Evolutionary conservation across 1,284 basidiomycete species (phyloP), one percentile per base, ranked within the genome.

Genomic region (Leccinum variabile): DNA sequence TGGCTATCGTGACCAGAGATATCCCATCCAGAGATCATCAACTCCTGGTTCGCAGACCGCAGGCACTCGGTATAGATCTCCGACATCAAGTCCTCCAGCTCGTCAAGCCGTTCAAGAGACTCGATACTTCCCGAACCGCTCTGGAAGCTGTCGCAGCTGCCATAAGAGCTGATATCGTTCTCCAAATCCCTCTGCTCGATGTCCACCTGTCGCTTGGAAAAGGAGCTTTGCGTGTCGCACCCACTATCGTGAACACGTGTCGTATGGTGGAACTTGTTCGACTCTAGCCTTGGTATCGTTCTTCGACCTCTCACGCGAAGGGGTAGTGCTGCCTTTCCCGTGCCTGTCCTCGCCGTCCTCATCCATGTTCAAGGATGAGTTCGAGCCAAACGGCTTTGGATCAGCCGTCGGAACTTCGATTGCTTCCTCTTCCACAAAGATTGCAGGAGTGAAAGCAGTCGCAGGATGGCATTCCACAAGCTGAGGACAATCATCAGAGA

Each of bases 351-450:
- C 39, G 25, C 57, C 64, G 25, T 60, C 70, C 3, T 60, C 60
- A 30, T 62, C 62, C 59, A 70, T 57, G n/a, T 62, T 32, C 39
- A 65, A 46, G 30, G 65, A 70, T 16, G 69, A 72, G 41, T 39
- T 64, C 56, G 53, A 60, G 1, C 68, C 69, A 41, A 59, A 64
- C 1, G 33, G 44, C 4, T 46, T 57, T 13, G 60, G 53, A 2
- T 50, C 63, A 14, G 60, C 52, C 28, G 3, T 14, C 0, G 64
- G 60, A 28, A 33, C 18, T 16, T 59, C 56, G 2, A 18, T 16
- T 0, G 56, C 55, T 60, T 73, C 71, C 7, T 67, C 61, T 59
- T 71, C 71, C 39, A 73, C 68, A 32, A n/a, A 62, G 22, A 73
- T 70, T 6, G 68, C 60, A 4, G 63, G 71, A 11, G 67, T 11